phyloP scores from a whole-genome alignment of 345 rosid genomes.

The rapeseed (Brassica napus) region Da-Ae NC_063446.1:64660501-64661000 shows the following conservation, averaged over 20 bases:
- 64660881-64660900: not conserved
- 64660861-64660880: not conserved
- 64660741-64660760: not conserved
- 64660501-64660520: constrained; percentile 65
- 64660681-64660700: constrained; percentile 22
- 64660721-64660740: not conserved
- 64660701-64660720: not conserved
- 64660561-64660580: not conserved
- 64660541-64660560: constrained; percentile 54
- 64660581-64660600: not conserved
- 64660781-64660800: constrained; percentile 93
- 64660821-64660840: not conserved
- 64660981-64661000: constrained; percentile 84
- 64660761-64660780: constrained; percentile 75
- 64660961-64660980: constrained; percentile 89
- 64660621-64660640: constrained; percentile 76
- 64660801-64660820: not conserved
- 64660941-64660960: constrained; percentile 87
- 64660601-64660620: not conserved
- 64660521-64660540: constrained; percentile 95
- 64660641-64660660: constrained; percentile 51
- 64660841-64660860: constrained; percentile 52
- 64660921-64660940: constrained; percentile 64
- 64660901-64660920: not conserved
- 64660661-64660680: constrained; percentile 51